These are phyloP conservation scores for Alternaria panax DNA, from an alignment of 2,329 filamentous ascomycete species.

Conservation along the genomic window DNA sequence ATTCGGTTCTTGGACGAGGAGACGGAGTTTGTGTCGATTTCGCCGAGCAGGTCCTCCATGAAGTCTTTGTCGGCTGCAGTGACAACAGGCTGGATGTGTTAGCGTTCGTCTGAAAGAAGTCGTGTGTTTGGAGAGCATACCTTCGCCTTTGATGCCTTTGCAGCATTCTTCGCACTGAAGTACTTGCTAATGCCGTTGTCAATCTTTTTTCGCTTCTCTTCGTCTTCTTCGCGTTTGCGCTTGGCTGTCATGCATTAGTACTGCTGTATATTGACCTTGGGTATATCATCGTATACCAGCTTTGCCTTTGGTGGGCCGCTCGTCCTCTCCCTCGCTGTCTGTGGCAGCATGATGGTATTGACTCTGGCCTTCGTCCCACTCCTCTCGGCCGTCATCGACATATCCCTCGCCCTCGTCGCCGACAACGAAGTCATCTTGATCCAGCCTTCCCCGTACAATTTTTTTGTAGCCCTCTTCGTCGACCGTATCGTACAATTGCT, in stretches of 20 bases:
- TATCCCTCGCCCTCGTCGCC: slow-evolving; percentile 98
- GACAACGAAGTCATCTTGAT: slow-evolving; percentile 97
- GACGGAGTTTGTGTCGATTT: slow-evolving; percentile 81
- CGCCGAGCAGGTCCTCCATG: slow-evolving; percentile 80
- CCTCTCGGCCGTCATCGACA: slow-evolving; percentile 91
- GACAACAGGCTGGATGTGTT: slow-evolving; percentile 66
- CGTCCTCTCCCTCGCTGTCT: slow-evolving; percentile 76
- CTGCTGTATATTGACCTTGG: slow-evolving; percentile 6
- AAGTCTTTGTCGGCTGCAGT: slow-evolving; percentile 91
- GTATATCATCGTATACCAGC: slow-evolving; percentile 54
- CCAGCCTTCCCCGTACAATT: slow-evolving; percentile 84
- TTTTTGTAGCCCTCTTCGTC: slow-evolving; percentile 98
- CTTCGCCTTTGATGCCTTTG: slow-evolving; percentile 77
- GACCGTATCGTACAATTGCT: slow-evolving; percentile 91
- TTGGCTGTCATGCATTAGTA: slow-evolving; percentile 66
- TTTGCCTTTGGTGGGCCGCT: slow-evolving; percentile 65
- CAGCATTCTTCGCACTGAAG: slow-evolving; percentile 78
- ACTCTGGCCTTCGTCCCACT: slow-evolving; percentile 72
- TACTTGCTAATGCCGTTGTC: slow-evolving; percentile 94
- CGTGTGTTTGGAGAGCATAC: slow-evolving; percentile 56
- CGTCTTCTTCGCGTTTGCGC: slow-evolving; percentile 85
- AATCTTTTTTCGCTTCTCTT: slow-evolving; percentile 82
- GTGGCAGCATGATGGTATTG: slow-evolving; percentile 69
- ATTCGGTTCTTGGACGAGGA: slow-evolving; percentile 61
- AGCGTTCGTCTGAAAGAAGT: slow-evolving; percentile 15